Evolutionary conservation across 208 protist genomes (phyloP).

Genomic region (Angomonas ambiguus): DNA sequence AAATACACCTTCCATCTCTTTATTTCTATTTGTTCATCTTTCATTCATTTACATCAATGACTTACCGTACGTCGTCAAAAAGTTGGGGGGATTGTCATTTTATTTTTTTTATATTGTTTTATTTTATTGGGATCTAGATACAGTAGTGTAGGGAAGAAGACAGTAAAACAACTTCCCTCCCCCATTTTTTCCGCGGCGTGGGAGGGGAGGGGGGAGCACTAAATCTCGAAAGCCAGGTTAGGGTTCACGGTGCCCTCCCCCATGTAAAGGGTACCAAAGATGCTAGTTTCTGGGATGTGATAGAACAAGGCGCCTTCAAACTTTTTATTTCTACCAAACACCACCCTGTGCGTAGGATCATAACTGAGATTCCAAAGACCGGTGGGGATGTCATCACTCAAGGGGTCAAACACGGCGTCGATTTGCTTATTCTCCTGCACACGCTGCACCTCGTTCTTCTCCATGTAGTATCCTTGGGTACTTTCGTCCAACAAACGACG

Average conservation of each 20-base stretch:
- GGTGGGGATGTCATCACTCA: constrained; percentile 69
- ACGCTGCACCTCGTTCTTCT: constrained; percentile 59
- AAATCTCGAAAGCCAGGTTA: constrained; percentile 76
- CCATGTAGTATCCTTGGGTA: constrained; percentile 26
- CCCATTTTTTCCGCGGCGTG: not conserved
- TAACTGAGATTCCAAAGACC: constrained; percentile 73
- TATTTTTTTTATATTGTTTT: too few relatives aligned
- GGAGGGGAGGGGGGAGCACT: not conserved
- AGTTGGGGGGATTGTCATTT: too few relatives aligned
- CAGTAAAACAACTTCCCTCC: constrained; percentile 6
- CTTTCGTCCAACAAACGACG: constrained; percentile 43
- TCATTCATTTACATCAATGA: too few relatives aligned
- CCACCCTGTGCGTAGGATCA: constrained; percentile 57
- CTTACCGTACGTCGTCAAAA: too few relatives aligned
- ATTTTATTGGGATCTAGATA: not conserved
- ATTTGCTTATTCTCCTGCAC: constrained; percentile 49
- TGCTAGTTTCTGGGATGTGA: constrained; percentile 72
- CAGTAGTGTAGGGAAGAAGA: not conserved
- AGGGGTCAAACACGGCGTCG: constrained; percentile 65
- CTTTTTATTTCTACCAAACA: constrained; percentile 55
- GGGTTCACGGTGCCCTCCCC: constrained; percentile 81
- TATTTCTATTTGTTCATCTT: not conserved
- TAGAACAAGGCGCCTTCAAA: constrained; percentile 78
- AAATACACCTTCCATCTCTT: not conserved
- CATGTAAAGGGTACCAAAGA: constrained; percentile 82